A percentile compares a stretch with the other conserved stretches of the same genome.
These are phyloP conservation scores for Chaetomiaceae sp. DNA, from an alignment of 2,329 filamentous ascomycete genomes.

Conservation along the genomic window DNA sequence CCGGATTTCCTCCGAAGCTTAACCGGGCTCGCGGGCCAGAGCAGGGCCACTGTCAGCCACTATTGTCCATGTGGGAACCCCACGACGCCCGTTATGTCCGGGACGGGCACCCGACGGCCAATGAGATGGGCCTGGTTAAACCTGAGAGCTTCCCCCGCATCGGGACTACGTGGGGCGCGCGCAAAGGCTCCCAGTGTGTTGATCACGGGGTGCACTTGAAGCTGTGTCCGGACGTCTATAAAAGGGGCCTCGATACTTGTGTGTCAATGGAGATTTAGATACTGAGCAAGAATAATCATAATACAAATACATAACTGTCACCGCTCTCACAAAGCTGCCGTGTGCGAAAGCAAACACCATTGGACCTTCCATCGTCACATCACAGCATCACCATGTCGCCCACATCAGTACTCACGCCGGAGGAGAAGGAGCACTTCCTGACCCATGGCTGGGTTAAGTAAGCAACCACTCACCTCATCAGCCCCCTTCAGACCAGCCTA, in stretches of 20 bases:
- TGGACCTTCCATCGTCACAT: neutral
- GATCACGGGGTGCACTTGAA: slow-evolving; percentile 7
- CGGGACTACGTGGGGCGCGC: neutral
- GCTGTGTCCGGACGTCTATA: neutral
- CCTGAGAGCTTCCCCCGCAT: slow-evolving; percentile 17
- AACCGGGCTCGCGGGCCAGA: slow-evolving; percentile 14
- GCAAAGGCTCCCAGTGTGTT: neutral
- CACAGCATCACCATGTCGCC: slow-evolving; percentile 16
- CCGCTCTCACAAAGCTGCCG: too few species aligned
- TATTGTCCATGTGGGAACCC: slow-evolving; percentile 13
- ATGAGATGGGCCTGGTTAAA: slow-evolving; percentile 22
- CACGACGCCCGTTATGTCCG: slow-evolving; percentile 8
- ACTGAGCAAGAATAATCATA: neutral
- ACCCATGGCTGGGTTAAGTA: slow-evolving; percentile 36
- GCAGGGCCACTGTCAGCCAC: slow-evolving; percentile 11
- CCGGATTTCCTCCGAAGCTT: slow-evolving; percentile 1
- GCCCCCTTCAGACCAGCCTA: neutral
- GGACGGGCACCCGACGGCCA: slow-evolving; percentile 9
- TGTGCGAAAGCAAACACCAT: too few species aligned
- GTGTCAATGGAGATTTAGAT: neutral
- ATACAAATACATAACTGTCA: neutral
- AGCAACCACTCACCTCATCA: neutral
- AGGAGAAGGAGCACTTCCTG: slow-evolving; percentile 38
- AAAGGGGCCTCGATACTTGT: neutral
- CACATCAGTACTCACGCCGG: slow-evolving; percentile 29